Conservation (phyloP, 2,329 filamentous ascomycete species). For the Stagonosporopsis rhizophila region DNA sequence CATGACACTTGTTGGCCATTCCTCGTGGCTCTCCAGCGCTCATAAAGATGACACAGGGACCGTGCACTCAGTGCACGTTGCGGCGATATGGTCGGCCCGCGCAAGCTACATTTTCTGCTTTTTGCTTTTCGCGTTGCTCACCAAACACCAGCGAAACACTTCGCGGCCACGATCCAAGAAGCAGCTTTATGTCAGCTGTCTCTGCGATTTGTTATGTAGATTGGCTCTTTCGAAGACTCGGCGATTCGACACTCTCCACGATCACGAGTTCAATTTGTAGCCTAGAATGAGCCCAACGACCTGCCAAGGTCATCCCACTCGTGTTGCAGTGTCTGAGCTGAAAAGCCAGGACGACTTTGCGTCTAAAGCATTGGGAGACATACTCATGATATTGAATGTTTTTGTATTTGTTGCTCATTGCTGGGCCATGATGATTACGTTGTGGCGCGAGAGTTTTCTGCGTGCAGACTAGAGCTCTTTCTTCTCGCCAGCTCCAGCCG, state of each 20-base stretch:
- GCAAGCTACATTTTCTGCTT: constrained; percentile 15
- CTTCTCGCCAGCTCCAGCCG: constrained; percentile 41
- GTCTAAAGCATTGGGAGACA: constrained; percentile 85
- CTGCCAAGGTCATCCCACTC: constrained; percentile 91
- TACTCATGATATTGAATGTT: constrained; percentile 23
- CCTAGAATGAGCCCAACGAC: constrained; percentile 78
- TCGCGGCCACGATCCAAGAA: not conserved
- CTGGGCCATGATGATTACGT: constrained; percentile 3
- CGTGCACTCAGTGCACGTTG: too few relatives aligned
- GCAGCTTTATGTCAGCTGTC: constrained; percentile 18
- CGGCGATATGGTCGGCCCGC: constrained; percentile 16
- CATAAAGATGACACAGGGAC: too few relatives aligned
- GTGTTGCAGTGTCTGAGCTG: constrained; percentile 85
- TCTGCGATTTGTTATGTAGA: constrained; percentile 15
- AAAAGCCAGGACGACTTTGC: constrained; percentile 79
- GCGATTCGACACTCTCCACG: constrained; percentile 70
- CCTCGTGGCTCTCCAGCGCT: not conserved
- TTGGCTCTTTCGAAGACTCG: constrained; percentile 94
- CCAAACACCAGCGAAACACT: constrained; percentile 3
- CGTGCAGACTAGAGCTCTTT: constrained; percentile 58
- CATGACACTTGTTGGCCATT: not conserved
- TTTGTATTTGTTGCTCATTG: constrained; percentile 15
- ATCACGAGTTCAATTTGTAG: constrained; percentile 87
- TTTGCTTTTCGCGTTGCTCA: constrained; percentile 2
- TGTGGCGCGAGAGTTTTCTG: constrained; percentile 1